phyloP scores from a whole-genome alignment of 2,329 filamentous ascomycete species.

The Zymoseptoria crescenta region DNA sequence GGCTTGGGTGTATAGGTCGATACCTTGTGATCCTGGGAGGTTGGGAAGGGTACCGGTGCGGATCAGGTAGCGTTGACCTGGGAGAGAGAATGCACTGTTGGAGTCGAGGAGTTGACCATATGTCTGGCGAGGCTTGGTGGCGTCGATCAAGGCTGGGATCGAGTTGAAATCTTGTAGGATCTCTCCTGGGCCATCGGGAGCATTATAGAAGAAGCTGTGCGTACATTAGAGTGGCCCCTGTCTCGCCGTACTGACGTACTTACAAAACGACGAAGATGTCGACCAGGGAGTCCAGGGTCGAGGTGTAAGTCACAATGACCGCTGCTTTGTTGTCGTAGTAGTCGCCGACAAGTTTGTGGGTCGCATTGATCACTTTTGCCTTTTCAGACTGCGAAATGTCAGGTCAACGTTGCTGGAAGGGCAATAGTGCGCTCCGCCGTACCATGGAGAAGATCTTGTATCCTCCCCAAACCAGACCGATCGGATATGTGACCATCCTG shows the following conservation, averaged over 20 bases:
- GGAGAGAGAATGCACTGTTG: slow-evolving; percentile 12
- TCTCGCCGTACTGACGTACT: not conserved
- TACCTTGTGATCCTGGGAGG: slow-evolving; percentile 16
- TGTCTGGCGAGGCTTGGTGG: slow-evolving; percentile 6
- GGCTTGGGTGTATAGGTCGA: slow-evolving; percentile 13
- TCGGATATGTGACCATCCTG: slow-evolving; percentile 22
- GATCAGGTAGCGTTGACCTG: slow-evolving; percentile 33
- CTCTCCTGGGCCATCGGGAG: slow-evolving; percentile 38
- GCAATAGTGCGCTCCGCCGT: not conserved
- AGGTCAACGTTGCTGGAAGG: not conserved
- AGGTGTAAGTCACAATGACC: slow-evolving; percentile 50
- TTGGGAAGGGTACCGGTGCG: slow-evolving; percentile 33
- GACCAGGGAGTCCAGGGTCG: slow-evolving; percentile 37
- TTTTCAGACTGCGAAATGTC: slow-evolving; percentile 21
- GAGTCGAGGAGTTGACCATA: slow-evolving; percentile 15
- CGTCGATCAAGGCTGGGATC: slow-evolving; percentile 14
- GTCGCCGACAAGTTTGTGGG: slow-evolving; percentile 47
- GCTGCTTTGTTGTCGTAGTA: slow-evolving; percentile 53
- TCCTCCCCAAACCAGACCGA: slow-evolving; percentile 39
- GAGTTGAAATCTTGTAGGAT: slow-evolving; percentile 51
- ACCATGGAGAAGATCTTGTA: slow-evolving; percentile 35
- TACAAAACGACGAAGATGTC: slow-evolving; percentile 52
- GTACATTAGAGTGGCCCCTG: not conserved
- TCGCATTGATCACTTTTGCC: slow-evolving; percentile 33
- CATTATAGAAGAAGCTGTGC: slow-evolving; percentile 44